Base-by-base conservation (phyloP, 352 stramenopile species). In the Phytophthora rubi region DNA sequence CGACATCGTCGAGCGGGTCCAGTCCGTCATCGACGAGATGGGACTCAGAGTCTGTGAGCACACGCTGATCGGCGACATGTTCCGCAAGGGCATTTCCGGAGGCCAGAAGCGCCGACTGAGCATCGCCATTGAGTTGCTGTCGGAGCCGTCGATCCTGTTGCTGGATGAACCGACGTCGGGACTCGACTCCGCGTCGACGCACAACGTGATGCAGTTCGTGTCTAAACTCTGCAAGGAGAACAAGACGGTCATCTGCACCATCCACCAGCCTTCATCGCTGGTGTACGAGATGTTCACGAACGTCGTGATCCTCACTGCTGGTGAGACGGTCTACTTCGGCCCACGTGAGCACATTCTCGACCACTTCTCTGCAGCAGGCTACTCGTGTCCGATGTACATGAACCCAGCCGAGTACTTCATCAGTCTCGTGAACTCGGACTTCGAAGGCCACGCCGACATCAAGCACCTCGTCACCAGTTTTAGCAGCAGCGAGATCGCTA, bases 91-190 rank as follows among this genome's bases (percentile, higher is more conserved):
- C 0, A 84, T 98, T 49, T 92, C 84, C 0, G 75, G 93, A 82
- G 81, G 92, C 86, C 80, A 99, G 73, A 87, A 89, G 60, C 97
- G 98, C 58, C 77, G 96, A 2, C 76, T 98, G 21, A 94, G 91
- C 21, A 98, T 99, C 68, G 97, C 86, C 12, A 79, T 97, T n/a
- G 94, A 99, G 79, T 70, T 99, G 56, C 82, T 98, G 1, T 89
- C 92, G 0, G 97, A 98, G 48, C 97, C 97, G 51, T 95, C 95
- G 21, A 83, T 99, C 37, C 59, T 99, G 57, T 85, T 99, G 33
- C 73, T 99, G 23, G 96, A 98, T 65, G 97, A 98, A 70, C 95
- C 96, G 0, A 99, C 94, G 0, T 96, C 81, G 6, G 92, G 93
- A 0, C 76, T 99, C n/a, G 96, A 99, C 77, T 86, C 88, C 6